These are phyloP conservation scores for Phytophthora tubulina DNA, from an alignment of 352 stramenopile species.

Conservation along the genomic window DNA sequence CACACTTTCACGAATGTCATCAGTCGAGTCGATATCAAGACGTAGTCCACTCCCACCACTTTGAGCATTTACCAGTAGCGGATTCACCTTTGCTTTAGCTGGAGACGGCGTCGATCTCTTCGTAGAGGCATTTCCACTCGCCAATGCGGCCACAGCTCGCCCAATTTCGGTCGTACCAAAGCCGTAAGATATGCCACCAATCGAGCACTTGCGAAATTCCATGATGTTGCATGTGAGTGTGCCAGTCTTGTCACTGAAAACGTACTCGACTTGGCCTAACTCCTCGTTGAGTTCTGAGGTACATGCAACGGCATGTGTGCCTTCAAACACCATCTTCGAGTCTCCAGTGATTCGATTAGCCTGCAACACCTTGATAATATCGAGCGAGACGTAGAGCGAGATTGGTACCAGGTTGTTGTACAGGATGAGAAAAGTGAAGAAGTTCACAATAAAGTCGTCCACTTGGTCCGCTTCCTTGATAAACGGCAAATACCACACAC, in stretches of 20 bases:
- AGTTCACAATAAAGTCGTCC: conserved; percentile 71
- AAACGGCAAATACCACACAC: conserved; percentile 67
- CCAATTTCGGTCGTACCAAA: conserved; percentile 91
- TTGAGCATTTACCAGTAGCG: not conserved
- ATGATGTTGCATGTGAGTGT: conserved; percentile 99
- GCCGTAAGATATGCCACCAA: conserved; percentile 88
- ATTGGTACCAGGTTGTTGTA: conserved; percentile 97
- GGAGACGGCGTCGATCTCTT: not conserved
- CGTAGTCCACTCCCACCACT: conserved; percentile 9
- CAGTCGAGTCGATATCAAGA: conserved; percentile 38
- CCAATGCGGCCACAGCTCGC: conserved; percentile 90
- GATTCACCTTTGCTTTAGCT: conserved; percentile 32
- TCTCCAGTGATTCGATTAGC: conserved; percentile 89
- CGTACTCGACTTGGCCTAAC: conserved; percentile 96
- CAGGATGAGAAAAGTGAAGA: conserved; percentile 94
- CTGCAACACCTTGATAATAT: conserved; percentile 94
- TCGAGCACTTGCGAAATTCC: conserved; percentile 94
- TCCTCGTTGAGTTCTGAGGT: conserved; percentile 94
- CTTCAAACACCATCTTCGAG: conserved; percentile 84
- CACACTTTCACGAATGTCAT: conserved; percentile 24
- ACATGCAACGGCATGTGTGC: conserved; percentile 77
- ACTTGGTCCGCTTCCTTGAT: conserved; percentile 39
- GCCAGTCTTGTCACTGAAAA: conserved; percentile 99
- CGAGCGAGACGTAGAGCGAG: conserved; percentile 96
- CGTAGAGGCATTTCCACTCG: conserved; percentile 5